Base-by-base conservation (phyloP, 148 eudicot species). In the Heliosperma pusillum region DNA sequence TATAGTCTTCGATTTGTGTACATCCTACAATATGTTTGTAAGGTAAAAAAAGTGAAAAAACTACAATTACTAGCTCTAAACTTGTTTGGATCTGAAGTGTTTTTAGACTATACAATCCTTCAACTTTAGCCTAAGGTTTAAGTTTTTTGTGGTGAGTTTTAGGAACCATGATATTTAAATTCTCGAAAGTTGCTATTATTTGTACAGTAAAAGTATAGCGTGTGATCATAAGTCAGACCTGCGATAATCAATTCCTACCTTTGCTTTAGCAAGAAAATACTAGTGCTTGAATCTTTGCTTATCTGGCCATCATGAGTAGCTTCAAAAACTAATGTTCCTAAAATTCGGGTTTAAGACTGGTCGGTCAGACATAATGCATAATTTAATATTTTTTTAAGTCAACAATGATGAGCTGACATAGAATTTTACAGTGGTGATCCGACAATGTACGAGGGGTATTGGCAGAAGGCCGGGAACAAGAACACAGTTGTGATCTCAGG, bases 361-460 rank as follows among this genome's bases (percentile, higher is more conserved):
- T 72, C 58, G 24, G 64, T 26, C 17, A 70, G 45, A 60, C 44
- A 0, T 70, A 36, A 36, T 36, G 42, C 42, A 36, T 27, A 21
- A 5, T 59, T 3, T 36, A 44, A 10, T 40, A 67, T 42, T 19
- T 20, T 19, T 33, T 20, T 42, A 36, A 22, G 52, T 55, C 61
- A 59, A 68, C 40, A 33, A 59, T 74, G 65, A 50, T 26, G 56
- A 25, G 50, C 66, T 67, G 50, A 77, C 40, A 1, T 55, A 63
- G 57, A 20, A 0, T 56, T 12, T 42, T 7, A 71, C 90, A 95
- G 99, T 77, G 99, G 99, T 0, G 97, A 95, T 87, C 98, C 99
- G 19, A 95, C 96, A 78, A 92, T 95, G 97, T 95, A 92, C 59
- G 96, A 92, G 86, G 79, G 58, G 64, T 92, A 81, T 77, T 95